Evolutionary conservation across 1,139 yeast genomes (phyloP).

Genomic region (Saccharomyces hybrid): DNA sequence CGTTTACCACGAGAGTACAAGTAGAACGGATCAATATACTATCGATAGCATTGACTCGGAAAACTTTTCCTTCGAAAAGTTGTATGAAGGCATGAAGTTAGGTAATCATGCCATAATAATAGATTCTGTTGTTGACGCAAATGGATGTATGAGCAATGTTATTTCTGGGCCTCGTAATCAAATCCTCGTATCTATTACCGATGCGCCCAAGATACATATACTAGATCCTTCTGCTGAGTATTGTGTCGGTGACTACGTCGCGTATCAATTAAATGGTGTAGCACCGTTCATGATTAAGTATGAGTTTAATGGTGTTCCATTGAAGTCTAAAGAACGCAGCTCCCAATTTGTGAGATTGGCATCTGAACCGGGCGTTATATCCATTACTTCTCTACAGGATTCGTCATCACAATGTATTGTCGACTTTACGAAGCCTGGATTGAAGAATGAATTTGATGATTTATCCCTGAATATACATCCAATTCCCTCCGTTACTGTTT

Average conservation of each 20-base stretch:
- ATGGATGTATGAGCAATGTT: slow-evolving; percentile 54
- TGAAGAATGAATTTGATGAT: slow-evolving; percentile 35
- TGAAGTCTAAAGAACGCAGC: slow-evolving; percentile 51
- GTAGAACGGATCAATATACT: slow-evolving; percentile 38
- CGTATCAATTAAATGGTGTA: slow-evolving; percentile 67
- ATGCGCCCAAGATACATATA: slow-evolving; percentile 60
- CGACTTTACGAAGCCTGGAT: slow-evolving; percentile 40
- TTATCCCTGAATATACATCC: slow-evolving; percentile 58
- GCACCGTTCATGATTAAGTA: slow-evolving; percentile 75
- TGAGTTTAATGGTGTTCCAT: slow-evolving; percentile 55
- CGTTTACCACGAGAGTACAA: slow-evolving; percentile 47
- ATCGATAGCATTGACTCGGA: slow-evolving; percentile 33
- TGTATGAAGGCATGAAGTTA: slow-evolving; percentile 40
- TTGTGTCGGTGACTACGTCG: slow-evolving; percentile 89
- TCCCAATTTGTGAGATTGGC: slow-evolving; percentile 65
- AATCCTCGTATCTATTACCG: slow-evolving; percentile 51
- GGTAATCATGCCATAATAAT: slow-evolving; percentile 56
- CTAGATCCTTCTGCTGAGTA: slow-evolving; percentile 41
- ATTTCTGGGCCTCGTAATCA: slow-evolving; percentile 34
- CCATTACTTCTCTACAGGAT: slow-evolving; percentile 66
- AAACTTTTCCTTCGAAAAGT: slow-evolving; percentile 32
- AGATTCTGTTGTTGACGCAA: slow-evolving; percentile 52
- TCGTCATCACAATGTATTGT: slow-evolving; percentile 70
- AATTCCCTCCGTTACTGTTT: slow-evolving; percentile 81
- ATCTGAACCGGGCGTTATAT: slow-evolving; percentile 66